phyloP scores from a whole-genome alignment of 78 protist species.

The Guillardia theta region DNA sequence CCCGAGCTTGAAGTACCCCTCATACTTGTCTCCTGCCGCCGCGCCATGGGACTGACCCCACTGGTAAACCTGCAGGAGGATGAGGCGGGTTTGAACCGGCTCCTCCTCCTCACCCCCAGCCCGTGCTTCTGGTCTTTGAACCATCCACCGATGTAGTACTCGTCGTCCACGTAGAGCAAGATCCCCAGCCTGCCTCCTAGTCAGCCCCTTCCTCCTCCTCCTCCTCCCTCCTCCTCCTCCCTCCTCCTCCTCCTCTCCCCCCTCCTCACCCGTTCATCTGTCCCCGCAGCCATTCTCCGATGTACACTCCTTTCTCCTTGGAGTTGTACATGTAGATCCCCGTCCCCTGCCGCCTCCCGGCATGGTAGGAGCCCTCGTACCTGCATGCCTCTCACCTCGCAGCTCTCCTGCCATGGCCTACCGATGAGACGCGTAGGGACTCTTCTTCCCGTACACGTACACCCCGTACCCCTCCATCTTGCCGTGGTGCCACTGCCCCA shows the following conservation, averaged over 20 bases:
- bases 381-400: too few species aligned
- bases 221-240: too few species aligned
- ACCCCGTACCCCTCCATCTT: too few species aligned
- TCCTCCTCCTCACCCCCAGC: not conserved
- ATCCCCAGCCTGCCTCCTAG: not conserved
- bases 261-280: not conserved
- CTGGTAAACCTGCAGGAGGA: not conserved
- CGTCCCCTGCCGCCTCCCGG: not conserved
- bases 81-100: not conserved
- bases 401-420: too few species aligned
- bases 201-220: not conserved
- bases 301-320: not conserved
- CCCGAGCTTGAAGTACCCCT: not conserved
- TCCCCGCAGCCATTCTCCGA: not conserved
- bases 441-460: too few species aligned
- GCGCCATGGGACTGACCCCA: not conserved
- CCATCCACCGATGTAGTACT: slow-evolving; percentile 1
- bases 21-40: not conserved
- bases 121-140: not conserved
- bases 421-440: too few species aligned
- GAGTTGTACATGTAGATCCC: not conserved
- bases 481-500: too few species aligned
- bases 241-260: too few species aligned
- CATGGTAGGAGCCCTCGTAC: not conserved
- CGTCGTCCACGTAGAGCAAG: not conserved